Percentiles rank a stretch among this genome's conserved stretches.
Evolutionary conservation across 441 rosid genomes (phyloP).

Genomic region (Corymbia citriodora): DNA sequence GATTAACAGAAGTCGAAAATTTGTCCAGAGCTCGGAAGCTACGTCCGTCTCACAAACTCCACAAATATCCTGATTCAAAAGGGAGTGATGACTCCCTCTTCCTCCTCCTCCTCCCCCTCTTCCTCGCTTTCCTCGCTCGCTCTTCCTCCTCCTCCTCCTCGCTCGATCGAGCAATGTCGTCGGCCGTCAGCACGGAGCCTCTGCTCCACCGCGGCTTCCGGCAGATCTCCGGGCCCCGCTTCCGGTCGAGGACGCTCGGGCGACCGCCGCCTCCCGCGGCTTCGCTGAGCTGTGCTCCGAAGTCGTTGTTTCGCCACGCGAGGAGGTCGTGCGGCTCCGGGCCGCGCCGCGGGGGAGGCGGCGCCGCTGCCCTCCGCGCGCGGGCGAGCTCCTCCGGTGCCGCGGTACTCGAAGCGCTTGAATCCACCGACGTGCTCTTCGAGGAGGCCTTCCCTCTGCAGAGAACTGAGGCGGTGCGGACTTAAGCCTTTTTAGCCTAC

Average conservation of each 20-base stretch:
- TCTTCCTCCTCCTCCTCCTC: neutral
- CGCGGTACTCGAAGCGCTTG: constrained; percentile 35
- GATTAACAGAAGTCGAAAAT: neutral
- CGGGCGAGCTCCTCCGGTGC: constrained; percentile 37
- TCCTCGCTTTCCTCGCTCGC: neutral
- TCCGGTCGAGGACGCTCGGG: neutral
- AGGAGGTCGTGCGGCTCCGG: constrained; percentile 18
- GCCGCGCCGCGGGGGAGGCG: neutral
- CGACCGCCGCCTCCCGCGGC: constrained; percentile 4
- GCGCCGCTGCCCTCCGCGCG: neutral
- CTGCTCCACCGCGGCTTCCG: constrained; percentile 25
- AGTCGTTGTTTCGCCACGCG: constrained; percentile 8
- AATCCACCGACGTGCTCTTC: constrained; percentile 35
- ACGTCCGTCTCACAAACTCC: neutral
- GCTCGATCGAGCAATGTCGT: constrained; percentile 24
- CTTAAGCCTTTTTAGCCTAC: neutral
- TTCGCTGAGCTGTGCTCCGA: constrained; percentile 19
- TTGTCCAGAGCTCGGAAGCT: neutral
- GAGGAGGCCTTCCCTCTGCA: constrained; percentile 53
- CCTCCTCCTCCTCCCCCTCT: neutral
- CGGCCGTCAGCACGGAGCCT: constrained; percentile 34
- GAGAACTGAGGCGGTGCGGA: constrained; percentile 50
- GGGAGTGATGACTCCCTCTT: neutral
- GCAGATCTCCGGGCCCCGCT: neutral
- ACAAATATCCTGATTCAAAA: neutral